Base-by-base conservation (phyloP, 192 early-diverging fungal genomes). In the Backusella tarrabulga region DNA sequence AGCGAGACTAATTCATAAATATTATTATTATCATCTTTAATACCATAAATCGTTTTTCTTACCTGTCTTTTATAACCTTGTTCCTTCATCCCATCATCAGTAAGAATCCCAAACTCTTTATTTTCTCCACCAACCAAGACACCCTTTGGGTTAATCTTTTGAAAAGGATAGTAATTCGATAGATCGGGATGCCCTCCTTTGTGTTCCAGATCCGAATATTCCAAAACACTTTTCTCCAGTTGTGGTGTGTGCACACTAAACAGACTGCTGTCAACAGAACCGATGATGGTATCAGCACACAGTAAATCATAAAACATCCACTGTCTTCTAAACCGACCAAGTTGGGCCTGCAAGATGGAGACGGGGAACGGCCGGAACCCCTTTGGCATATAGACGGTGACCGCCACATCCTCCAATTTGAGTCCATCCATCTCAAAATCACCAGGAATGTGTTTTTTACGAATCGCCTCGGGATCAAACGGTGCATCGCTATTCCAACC, bases 211-310 rank as follows among this genome's bases (percentile, higher is more conserved):
- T 82, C 80, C 14, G 80, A 50, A 56, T 78, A 74, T 68, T 77
- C 76, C 19, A 85, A 42, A 23, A 82, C 83, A 34, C 77, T 85
- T 50, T 91, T 87, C 42, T 85, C 87, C 42, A 92, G 79, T 77
- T 95, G 95, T 17, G 95, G 91, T 70, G 91, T 92, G 79, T 97
- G 95, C n/a, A 98, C 91, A 75, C 92, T 95, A 76, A 99, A 99
- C 74, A 98, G 79, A 78, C 96, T 96, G 75, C 96, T 94, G 77
- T 98, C 97, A 80, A 97, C 95, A 80, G 93, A 93, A 6, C 97
- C 97, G 6, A 96, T 92, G 73, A 97, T 92, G 6, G 90, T 91
- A 69, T 93, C 92, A 14, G 97, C 97, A 70, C 92, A 91, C 73
- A 99, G 83, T 26, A 95, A 80, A 77, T 99, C 97, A 77, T 94